Conservation (phyloP, 495 filamentous ascomycete genomes). For the Hyaloscypha finlandica region DNA sequence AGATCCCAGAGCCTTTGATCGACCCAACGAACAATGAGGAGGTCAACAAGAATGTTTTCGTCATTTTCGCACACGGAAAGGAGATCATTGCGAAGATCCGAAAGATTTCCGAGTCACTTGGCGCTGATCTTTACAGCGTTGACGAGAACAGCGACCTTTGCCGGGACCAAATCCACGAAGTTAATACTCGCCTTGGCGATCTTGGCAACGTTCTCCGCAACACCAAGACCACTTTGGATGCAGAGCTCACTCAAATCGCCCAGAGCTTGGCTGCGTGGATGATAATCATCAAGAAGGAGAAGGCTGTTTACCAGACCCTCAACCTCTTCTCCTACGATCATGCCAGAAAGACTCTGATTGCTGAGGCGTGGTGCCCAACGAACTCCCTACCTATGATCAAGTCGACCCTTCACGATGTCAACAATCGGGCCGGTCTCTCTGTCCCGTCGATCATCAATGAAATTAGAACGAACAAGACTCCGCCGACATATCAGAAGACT, state of each 20-base stretch:
- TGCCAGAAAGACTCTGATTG: slow-evolving; percentile 92
- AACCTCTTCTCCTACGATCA: slow-evolving; percentile 97
- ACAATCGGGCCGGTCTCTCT: slow-evolving; percentile 88
- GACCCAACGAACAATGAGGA: slow-evolving; percentile 90
- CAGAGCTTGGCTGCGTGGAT: slow-evolving; percentile 91
- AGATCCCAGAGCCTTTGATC: slow-evolving; percentile 92
- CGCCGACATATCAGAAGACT: slow-evolving; percentile 92
- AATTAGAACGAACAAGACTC: slow-evolving; percentile 93
- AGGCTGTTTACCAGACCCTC: slow-evolving; percentile 94
- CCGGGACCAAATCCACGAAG: slow-evolving; percentile 93
- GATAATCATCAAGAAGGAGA: slow-evolving; percentile 96
- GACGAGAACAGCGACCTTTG: slow-evolving; percentile 95
- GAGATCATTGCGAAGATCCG: slow-evolving; percentile 98
- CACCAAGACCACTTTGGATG: slow-evolving; percentile 94
- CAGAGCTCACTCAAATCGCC: slow-evolving; percentile 89
- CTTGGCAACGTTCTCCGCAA: slow-evolving; percentile 88
- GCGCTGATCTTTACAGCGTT: slow-evolving; percentile 91
- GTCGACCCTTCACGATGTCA: slow-evolving; percentile 95
- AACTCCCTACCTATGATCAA: slow-evolving; percentile 90
- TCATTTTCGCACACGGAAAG: slow-evolving; percentile 98
- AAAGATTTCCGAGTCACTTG: slow-evolving; percentile 96
- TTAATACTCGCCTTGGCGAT: slow-evolving; percentile 89
- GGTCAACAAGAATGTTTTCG: slow-evolving; percentile 95
- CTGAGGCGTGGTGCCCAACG: slow-evolving; percentile 95
- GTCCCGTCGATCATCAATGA: slow-evolving; percentile 98